Percentiles rank a stretch among this genome's conserved stretches.
These are phyloP conservation scores for Sporopachydermia quercuum DNA, from an alignment of 805 yeast genomes.

Conservation along the genomic window DNA sequence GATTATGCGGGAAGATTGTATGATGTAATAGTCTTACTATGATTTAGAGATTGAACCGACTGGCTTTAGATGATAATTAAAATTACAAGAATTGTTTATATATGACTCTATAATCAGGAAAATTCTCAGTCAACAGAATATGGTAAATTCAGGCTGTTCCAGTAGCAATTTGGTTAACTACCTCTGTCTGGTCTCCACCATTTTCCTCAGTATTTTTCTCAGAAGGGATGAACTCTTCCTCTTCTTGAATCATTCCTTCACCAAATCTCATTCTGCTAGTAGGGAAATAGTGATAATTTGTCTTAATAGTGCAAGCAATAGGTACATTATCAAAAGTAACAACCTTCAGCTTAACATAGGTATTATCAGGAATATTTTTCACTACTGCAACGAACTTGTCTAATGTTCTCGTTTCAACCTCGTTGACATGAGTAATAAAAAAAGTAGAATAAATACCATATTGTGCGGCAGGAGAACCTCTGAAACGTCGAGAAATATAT, in stretches of 20 bases:
- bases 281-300: constrained; percentile 80
- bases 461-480: constrained; percentile 79
- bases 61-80: too few relatives aligned
- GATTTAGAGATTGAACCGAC: too few relatives aligned
- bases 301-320: constrained; percentile 70
- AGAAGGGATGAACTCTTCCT: too few relatives aligned
- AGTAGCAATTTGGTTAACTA: too few relatives aligned
- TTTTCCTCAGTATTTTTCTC: too few relatives aligned
- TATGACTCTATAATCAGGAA: too few relatives aligned
- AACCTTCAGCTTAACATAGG: constrained; percentile 66
- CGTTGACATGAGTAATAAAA: constrained; percentile 84
- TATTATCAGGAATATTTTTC: constrained; percentile 57
- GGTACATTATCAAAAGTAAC: constrained; percentile 82
- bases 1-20: too few relatives aligned
- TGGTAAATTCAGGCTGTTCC: too few relatives aligned
- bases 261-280: constrained; percentile 14
- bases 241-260: constrained; percentile 4
- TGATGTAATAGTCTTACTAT: too few relatives aligned
- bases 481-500: constrained; percentile 60
- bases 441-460: constrained; percentile 67
- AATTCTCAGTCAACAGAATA: too few relatives aligned
- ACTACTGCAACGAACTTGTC: constrained; percentile 53
- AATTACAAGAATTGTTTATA: too few relatives aligned
- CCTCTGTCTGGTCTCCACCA: too few relatives aligned
- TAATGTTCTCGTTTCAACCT: constrained; percentile 52